These are phyloP conservation scores for Boletus vermiculosoides DNA, from an alignment of 768 basidiomycete species.

Conservation along the genomic window DNA sequence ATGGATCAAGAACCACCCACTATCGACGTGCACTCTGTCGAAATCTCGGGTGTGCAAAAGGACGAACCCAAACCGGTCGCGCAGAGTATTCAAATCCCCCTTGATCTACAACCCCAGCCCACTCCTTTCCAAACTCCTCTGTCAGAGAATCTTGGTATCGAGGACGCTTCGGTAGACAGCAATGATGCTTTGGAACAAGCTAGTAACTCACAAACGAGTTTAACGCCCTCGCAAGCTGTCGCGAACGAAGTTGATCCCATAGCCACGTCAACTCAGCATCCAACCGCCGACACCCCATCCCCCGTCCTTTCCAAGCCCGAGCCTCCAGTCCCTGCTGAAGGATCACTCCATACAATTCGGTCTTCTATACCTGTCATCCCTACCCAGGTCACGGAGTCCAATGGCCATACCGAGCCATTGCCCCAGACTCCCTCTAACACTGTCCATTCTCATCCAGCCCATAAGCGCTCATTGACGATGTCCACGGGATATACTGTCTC, in stretches of 20 bases:
- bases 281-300: conserved; percentile 7
- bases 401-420: conserved; percentile 14
- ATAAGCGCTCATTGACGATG: conserved; percentile 59
- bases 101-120: conserved; percentile 6
- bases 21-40: conserved; percentile 4
- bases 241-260: conserved; percentile 2
- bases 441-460: conserved; percentile 28
- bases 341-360: neutral
- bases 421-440: conserved; percentile 23
- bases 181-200: neutral
- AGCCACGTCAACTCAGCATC: neutral
- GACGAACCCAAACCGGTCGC: conserved; percentile 10
- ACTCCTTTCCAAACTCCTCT: conserved; percentile 2
- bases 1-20: conserved; percentile 21
- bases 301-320: conserved; percentile 6
- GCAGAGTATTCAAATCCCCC: conserved; percentile 3
- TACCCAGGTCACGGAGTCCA: conserved; percentile 8
- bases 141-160: neutral
- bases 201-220: neutral
- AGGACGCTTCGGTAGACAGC: neutral
- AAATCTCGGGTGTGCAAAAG: conserved; percentile 1
- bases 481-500: conserved; percentile 74
- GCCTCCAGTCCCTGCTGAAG: conserved; percentile 4
- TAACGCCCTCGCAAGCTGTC: conserved; percentile 2
- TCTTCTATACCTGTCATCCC: conserved; percentile 7